These are phyloP conservation scores for Yamadazyma taylorii DNA, from an alignment of 1,139 yeast species.

Conservation along the genomic window DNA sequence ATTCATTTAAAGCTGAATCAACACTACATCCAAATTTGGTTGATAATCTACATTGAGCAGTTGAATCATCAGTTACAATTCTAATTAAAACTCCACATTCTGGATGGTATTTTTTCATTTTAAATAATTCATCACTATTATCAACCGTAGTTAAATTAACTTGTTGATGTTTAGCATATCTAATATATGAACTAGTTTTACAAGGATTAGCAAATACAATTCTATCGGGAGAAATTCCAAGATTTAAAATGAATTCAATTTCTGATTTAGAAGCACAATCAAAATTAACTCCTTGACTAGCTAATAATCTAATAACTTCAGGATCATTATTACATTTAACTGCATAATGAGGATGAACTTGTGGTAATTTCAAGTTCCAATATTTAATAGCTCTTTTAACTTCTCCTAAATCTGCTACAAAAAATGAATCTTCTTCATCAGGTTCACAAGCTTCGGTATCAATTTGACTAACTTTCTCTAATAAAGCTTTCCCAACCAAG, in stretches of 20 bases:
- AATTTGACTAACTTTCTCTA: slow-evolving; percentile 42
- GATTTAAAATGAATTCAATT: slow-evolving; percentile 61
- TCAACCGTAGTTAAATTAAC: slow-evolving; percentile 86
- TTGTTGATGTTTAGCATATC: slow-evolving; percentile 58
- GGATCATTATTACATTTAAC: slow-evolving; percentile 88
- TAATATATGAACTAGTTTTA: slow-evolving; percentile 77
- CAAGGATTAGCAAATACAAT: slow-evolving; percentile 95
- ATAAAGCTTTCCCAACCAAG: slow-evolving; percentile 39
- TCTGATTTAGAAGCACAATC: slow-evolving; percentile 94
- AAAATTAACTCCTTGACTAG: slow-evolving; percentile 68
- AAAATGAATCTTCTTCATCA: slow-evolving; percentile 85
- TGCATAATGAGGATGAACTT: slow-evolving; percentile 84
- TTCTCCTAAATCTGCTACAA: slow-evolving; percentile 82
- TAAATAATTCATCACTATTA: slow-evolving; percentile 79
- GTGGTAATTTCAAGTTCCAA: slow-evolving; percentile 69
- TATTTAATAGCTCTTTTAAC: slow-evolving; percentile 56
- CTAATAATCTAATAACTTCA: slow-evolving; percentile 57
- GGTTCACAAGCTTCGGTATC: slow-evolving; percentile 65
- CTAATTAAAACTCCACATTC: slow-evolving; percentile 70
- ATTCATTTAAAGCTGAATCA: slow-evolving; percentile 46
- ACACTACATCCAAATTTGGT: slow-evolving; percentile 87
- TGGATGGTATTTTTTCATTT: slow-evolving; percentile 69
- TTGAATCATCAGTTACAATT: slow-evolving; percentile 86
- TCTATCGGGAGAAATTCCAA: slow-evolving; percentile 64
- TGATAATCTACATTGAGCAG: slow-evolving; percentile 83